Evolutionary conservation across 164 flowering plant species (phyloP), one percentile per base, ranked within the genome.

Genomic region (Berberis thunbergii): DNA sequence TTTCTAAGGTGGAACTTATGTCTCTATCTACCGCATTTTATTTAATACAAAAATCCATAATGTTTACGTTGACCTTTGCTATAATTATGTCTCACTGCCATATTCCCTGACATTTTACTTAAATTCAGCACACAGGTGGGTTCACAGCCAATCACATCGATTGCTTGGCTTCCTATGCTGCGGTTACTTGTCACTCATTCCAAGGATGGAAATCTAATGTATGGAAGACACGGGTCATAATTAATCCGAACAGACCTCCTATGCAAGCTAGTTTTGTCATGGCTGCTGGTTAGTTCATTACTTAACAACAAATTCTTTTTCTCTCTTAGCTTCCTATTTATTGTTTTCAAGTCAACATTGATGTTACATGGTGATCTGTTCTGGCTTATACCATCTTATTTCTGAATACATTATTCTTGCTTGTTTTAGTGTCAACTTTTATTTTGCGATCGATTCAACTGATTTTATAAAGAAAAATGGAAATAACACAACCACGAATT

Each of bases 141-240:
- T 59, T 89, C 94, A 11, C 97, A 91, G 66, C 88, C 99, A 68
- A 87, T 95, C 49, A 81, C 81, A 62, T 83, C 90, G 63, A 69
- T 86, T 72, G 77, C 94, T 63, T 95, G 99, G 99, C 80, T 91
- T 9, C 81, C 99, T 38, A 65, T 77, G 76, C 67, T 85, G 73
- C 86, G 89, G 60, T 67, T 85, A 62, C 86, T 95, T 73, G 85
- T 81, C 56, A 95, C 96, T 50, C 80, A 89, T 61, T 86, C 94
- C 6, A 95, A 83, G 77, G 99, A 95, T 79, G 99, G 99, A 53
- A 71, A 76, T 72, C 85, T 89, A 97, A 91, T 81, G 93, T 83
- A 54, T 95, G 99, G 99, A 91, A 85, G 80, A 95, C 90, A 60
- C 81, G 88, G 57, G 84, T 82, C 38, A 62, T 77, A 26, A 71